A percentile compares a stretch with the other conserved stretches of the same genome.
Evolutionary conservation across 108 stramenopile species (phyloP).

Genomic region (Stephanodiscus minutulus): DNA sequence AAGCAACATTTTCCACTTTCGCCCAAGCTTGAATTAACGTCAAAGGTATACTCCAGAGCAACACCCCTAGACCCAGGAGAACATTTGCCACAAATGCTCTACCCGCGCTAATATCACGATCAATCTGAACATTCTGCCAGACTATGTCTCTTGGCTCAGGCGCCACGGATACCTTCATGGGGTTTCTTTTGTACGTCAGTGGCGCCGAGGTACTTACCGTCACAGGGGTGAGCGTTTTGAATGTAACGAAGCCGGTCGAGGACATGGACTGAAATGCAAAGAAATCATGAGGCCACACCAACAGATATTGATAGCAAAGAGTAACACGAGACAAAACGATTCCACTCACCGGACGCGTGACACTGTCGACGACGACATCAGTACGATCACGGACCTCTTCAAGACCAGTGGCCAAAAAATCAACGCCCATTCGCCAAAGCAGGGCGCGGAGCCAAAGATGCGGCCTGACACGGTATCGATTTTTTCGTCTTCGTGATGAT

Average conservation of each 20-base stretch:
- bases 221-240: conserved; percentile 53
- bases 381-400: conserved; percentile 41
- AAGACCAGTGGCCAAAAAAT: conserved; percentile 44
- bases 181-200: conserved; percentile 48
- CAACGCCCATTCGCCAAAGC: conserved; percentile 51
- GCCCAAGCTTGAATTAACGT: conserved; percentile 57
- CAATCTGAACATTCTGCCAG: conserved; percentile 58
- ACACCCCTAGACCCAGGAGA: conserved; percentile 43
- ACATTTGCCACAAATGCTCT: conserved; percentile 49
- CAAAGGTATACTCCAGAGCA: conserved; percentile 62
- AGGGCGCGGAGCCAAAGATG: conserved; percentile 29
- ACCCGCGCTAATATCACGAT: conserved; percentile 35
- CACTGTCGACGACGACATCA: conserved; percentile 54
- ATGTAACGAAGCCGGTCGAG: conserved; percentile 64
- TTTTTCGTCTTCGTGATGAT: conserved; percentile 2
- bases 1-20: conserved; percentile 49
- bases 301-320: not conserved
- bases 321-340: not conserved
- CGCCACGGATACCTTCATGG: conserved; percentile 46
- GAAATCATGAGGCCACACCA: not conserved
- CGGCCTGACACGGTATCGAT: conserved; percentile 9
- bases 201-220: conserved; percentile 49
- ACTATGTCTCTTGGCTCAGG: conserved; percentile 61
- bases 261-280: conserved; percentile 38
- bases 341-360: conserved; percentile 27